Evolutionary conservation across 495 filamentous ascomycete species (phyloP).

Genomic region (Neurospora sp.): DNA sequence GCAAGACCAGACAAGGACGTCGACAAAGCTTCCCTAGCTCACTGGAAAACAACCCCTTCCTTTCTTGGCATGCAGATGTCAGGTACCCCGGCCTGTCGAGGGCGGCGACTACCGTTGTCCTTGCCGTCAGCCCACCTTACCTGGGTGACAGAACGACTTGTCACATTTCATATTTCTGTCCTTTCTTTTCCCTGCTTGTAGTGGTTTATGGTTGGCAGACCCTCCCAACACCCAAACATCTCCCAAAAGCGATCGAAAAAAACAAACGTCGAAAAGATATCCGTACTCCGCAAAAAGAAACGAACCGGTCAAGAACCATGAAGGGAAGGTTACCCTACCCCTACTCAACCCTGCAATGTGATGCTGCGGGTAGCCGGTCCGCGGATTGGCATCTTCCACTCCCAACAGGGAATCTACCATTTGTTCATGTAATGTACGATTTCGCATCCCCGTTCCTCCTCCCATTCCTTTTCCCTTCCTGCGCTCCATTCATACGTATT

Average conservation of each 20-base stretch:
- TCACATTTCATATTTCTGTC: neutral
- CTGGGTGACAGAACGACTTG: neutral
- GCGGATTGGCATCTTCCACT: neutral
- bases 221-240: neutral
- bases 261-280: neutral
- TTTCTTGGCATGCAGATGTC: neutral
- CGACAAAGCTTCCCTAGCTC: neutral
- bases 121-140: neutral
- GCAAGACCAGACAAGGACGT: neutral
- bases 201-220: neutral
- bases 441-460: neutral
- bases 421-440: neutral
- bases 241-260: neutral
- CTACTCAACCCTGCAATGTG: neutral
- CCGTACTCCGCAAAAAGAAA: neutral
- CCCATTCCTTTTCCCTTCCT: neutral
- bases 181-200: neutral
- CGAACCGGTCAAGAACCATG: neutral
- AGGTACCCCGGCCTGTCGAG: neutral
- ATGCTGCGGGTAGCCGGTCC: neutral
- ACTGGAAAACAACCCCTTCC: neutral
- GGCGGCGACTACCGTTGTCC: neutral
- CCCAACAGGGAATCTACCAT: neutral
- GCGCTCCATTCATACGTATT: neutral
- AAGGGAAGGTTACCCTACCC: neutral